phyloP scores from a whole-genome alignment of 768 basidiomycete species.

The Lentinus brumalis region DNA sequence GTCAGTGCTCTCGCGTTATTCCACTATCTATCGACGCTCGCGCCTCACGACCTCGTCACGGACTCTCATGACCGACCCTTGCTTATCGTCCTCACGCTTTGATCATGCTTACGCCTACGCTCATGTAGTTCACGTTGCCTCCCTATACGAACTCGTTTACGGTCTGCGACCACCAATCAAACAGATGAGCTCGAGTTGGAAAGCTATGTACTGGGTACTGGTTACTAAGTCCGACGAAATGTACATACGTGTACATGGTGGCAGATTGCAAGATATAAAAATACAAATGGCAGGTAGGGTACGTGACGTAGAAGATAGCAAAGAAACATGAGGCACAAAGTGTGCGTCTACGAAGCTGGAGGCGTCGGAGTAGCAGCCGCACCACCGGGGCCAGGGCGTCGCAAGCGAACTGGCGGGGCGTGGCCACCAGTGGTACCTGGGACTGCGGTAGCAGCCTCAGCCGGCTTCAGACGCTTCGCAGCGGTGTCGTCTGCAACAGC shows the following conservation, averaged over 20 bases:
- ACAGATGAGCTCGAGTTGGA: too few relatives aligned
- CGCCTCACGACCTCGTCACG: slow-evolving; percentile 19
- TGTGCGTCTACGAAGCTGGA: too few relatives aligned
- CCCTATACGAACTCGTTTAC: slow-evolving; percentile 14
- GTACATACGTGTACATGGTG: too few relatives aligned
- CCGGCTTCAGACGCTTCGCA: slow-evolving; percentile 67
- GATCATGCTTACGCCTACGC: slow-evolving; percentile 19
- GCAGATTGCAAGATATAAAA: too few relatives aligned
- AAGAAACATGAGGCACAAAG: too few relatives aligned
- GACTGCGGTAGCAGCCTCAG: slow-evolving; percentile 36
- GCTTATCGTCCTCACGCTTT: slow-evolving; percentile 20
- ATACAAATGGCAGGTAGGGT: too few relatives aligned
- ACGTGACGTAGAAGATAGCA: too few relatives aligned
- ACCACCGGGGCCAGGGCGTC: too few relatives aligned
- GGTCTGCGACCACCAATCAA: slow-evolving; percentile 11
- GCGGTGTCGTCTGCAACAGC: slow-evolving; percentile 54
- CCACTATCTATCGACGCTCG: slow-evolving; percentile 26
- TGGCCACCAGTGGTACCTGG: slow-evolving; percentile 10
- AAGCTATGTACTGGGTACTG: too few relatives aligned
- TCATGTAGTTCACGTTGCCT: slow-evolving; percentile 17
- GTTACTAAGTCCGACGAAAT: too few relatives aligned
- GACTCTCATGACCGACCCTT: slow-evolving; percentile 18
- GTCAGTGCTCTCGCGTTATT: slow-evolving; percentile 22
- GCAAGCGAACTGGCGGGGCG: too few relatives aligned
- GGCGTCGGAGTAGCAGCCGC: too few relatives aligned